Conservation (phyloP, 2,329 filamentous ascomycete genomes). For the Trichophyton schoenleinii region DNA sequence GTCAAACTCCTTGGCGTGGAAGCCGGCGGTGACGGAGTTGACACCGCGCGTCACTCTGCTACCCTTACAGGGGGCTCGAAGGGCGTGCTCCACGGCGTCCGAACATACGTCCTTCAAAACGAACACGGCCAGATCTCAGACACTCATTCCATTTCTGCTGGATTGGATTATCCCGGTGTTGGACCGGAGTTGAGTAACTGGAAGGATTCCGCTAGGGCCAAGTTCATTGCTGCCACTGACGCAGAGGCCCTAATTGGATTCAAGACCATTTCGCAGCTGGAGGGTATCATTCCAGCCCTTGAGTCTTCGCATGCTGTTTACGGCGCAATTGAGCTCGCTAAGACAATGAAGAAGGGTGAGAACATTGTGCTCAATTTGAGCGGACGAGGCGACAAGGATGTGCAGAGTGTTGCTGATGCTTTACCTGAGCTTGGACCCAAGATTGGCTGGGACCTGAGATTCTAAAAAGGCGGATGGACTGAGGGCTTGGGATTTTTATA, state of each 20-base stretch:
- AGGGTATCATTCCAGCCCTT: constrained; percentile 93
- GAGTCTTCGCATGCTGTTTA: constrained; percentile 89
- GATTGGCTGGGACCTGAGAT: constrained; percentile 62
- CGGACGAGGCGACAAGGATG: constrained; percentile 93
- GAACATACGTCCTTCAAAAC: constrained; percentile 91
- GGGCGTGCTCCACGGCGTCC: constrained; percentile 88
- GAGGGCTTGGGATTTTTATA: neutral
- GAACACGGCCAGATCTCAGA: constrained; percentile 84
- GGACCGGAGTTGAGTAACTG: constrained; percentile 82
- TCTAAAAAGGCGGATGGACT: constrained; percentile 20
- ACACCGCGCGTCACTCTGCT: constrained; percentile 74
- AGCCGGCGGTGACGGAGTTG: constrained; percentile 82
- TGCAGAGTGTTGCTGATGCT: constrained; percentile 94
- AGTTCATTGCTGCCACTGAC: constrained; percentile 84
- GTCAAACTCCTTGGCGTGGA: constrained; percentile 91
- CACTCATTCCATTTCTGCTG: constrained; percentile 92
- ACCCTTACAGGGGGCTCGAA: constrained; percentile 77
- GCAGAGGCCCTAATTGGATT: constrained; percentile 82
- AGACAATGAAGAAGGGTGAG: constrained; percentile 77
- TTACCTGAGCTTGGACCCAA: constrained; percentile 74
- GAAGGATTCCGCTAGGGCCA: constrained; percentile 81
- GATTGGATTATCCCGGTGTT: constrained; percentile 93
- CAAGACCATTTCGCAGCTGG: constrained; percentile 67
- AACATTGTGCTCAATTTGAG: constrained; percentile 90
- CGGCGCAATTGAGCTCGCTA: constrained; percentile 78